phyloP scores from a whole-genome alignment of 768 basidiomycete species.

The Leccinum subgranulosum region DNA sequence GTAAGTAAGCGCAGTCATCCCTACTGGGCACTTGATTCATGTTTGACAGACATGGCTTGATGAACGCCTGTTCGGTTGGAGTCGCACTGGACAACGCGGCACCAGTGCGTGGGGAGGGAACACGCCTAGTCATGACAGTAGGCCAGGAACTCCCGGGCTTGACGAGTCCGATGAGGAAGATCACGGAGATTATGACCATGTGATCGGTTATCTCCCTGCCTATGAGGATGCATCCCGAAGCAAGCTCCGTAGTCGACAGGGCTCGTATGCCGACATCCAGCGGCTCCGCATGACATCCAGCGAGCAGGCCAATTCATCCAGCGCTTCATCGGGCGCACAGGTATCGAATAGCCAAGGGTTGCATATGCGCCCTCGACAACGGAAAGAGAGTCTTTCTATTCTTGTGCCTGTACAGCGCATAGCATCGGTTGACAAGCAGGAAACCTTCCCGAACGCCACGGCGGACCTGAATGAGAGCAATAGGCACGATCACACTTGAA shows the following conservation, averaged over 20 bases:
- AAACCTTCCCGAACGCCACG: slow-evolving; percentile 64
- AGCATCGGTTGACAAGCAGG: slow-evolving; percentile 52
- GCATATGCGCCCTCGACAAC: slow-evolving; percentile 49
- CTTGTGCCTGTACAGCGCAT: slow-evolving; percentile 62
- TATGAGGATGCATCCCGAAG: slow-evolving; percentile 43
- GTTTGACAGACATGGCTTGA: slow-evolving; percentile 76
- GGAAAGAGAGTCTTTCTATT: slow-evolving; percentile 64
- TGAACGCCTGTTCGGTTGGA: slow-evolving; percentile 92
- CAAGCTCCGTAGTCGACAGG: slow-evolving; percentile 59
- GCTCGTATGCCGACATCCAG: slow-evolving; percentile 82
- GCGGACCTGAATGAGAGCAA: slow-evolving; percentile 58
- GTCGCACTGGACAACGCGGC: slow-evolving; percentile 69
- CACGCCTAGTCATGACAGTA: slow-evolving; percentile 55
- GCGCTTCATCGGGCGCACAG: slow-evolving; percentile 16
- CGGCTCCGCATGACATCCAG: slow-evolving; percentile 46
- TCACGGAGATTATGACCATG: slow-evolving; percentile 88
- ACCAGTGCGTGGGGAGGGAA: slow-evolving; percentile 82
- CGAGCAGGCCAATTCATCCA: slow-evolving; percentile 10
- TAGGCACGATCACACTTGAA: slow-evolving; percentile 29
- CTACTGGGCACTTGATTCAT: background rate
- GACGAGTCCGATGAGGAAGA: slow-evolving; percentile 85
- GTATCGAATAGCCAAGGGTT: slow-evolving; percentile 37
- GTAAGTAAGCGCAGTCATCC: slow-evolving; percentile 33
- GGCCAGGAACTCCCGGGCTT: slow-evolving; percentile 70
- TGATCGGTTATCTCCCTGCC: slow-evolving; percentile 60